Conservation (phyloP, 345 rosid genomes). For the Linum usitatissimum region DNA sequence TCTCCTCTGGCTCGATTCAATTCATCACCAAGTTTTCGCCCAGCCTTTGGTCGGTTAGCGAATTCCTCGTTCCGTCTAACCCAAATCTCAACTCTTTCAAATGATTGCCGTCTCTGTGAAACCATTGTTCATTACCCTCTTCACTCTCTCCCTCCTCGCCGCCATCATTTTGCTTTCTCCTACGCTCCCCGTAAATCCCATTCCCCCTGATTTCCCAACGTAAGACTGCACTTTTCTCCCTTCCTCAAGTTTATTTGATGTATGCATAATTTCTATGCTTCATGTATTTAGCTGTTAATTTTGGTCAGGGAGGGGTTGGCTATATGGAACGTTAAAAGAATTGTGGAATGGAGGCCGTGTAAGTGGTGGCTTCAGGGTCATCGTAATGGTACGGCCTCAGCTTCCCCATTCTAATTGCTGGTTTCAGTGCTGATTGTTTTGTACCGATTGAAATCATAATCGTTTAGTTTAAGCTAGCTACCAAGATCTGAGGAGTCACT, state of each 20-base stretch:
- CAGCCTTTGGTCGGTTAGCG: too few species aligned
- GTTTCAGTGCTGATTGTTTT: background rate
- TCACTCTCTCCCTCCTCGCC: slow-evolving; percentile 49
- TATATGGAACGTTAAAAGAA: slow-evolving; percentile 74
- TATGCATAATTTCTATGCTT: background rate
- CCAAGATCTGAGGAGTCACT: background rate
- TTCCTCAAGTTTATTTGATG: background rate
- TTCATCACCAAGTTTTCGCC: too few species aligned
- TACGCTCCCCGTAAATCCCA: slow-evolving; percentile 16
- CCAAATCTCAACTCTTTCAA: slow-evolving; percentile 14
- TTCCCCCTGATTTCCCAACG: slow-evolving; percentile 20
- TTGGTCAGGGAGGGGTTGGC: slow-evolving; percentile 31
- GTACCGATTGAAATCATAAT: background rate
- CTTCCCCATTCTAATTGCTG: background rate
- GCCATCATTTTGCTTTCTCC: slow-evolving; percentile 43
- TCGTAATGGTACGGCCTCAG: slow-evolving; percentile 32
- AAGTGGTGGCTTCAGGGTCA: slow-evolving; percentile 80
- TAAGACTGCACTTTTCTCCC: slow-evolving; percentile 10
- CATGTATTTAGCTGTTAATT: slow-evolving; percentile 8
- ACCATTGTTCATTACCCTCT: slow-evolving; percentile 47
- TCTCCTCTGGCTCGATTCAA: too few species aligned
- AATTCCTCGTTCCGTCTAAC: background rate
- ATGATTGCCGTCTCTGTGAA: slow-evolving; percentile 51
- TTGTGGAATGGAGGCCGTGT: slow-evolving; percentile 89
- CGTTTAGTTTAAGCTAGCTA: background rate